phyloP scores from a whole-genome alignment of 2,329 filamentous ascomycete species.

The Colletotrichum tabaci region DNA sequence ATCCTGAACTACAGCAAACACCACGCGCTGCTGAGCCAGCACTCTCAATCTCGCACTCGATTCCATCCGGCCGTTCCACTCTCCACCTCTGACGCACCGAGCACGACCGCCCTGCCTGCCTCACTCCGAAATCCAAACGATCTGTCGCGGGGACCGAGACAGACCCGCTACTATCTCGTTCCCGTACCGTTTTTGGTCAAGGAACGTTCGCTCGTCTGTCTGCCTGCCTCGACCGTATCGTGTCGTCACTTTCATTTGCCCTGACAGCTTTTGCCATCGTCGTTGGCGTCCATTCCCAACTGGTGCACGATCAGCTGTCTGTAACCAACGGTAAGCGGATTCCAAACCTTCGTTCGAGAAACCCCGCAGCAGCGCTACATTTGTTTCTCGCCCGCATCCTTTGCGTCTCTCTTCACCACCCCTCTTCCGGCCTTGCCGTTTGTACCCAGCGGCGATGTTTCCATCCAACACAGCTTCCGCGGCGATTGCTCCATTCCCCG shows the following conservation, averaged over 20 bases:
- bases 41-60: neutral
- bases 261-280: slow-evolving; percentile 9
- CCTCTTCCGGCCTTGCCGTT: slow-evolving; percentile 18
- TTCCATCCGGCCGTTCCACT: neutral
- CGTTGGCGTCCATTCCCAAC: neutral
- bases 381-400: neutral
- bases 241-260: neutral
- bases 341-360: slow-evolving; percentile 17
- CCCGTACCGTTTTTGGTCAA: slow-evolving; percentile 14
- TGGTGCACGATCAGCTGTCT: neutral
- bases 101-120: neutral
- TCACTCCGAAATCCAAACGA: neutral
- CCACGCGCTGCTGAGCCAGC: neutral
- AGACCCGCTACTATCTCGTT: neutral
- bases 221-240: slow-evolving; percentile 4
- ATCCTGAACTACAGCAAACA: neutral
- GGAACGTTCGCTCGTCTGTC: neutral
- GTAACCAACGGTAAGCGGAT: slow-evolving; percentile 17
- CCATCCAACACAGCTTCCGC: slow-evolving; percentile 3
- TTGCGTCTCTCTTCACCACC: slow-evolving; percentile 1
- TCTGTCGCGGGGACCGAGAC: slow-evolving; percentile 8
- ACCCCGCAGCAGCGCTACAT: slow-evolving; percentile 10
- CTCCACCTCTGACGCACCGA: neutral
- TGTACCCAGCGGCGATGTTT: slow-evolving; percentile 13
- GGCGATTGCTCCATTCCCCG: slow-evolving; percentile 12